Evolutionary conservation across 2,329 filamentous ascomycete genomes (phyloP).

Genomic region (Moelleriella libera): DNA sequence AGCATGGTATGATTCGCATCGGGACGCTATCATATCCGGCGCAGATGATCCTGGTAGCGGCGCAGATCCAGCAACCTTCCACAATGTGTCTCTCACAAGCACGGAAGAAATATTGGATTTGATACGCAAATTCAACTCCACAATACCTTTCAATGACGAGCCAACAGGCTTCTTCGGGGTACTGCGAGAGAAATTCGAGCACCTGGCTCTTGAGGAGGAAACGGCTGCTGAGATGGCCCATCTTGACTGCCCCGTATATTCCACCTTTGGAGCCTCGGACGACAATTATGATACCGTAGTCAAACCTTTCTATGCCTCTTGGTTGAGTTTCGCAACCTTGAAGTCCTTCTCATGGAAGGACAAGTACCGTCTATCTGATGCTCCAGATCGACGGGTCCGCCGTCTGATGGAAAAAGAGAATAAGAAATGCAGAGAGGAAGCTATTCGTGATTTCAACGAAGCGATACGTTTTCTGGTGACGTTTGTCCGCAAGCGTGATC

Average conservation of each 20-base stretch:
- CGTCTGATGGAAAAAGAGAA: conserved; percentile 95
- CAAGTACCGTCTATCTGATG: conserved; percentile 67
- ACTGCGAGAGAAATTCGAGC: conserved; percentile 62
- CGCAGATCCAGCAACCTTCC: conserved; percentile 41
- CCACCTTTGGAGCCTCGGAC: conserved; percentile 65
- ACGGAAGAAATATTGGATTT: conserved; percentile 65
- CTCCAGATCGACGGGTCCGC: conserved; percentile 70
- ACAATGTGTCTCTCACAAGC: conserved; percentile 63
- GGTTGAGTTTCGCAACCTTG: conserved; percentile 68
- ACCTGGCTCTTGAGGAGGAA: conserved; percentile 67
- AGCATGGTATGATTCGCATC: conserved; percentile 95
- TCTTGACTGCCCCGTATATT: conserved; percentile 50
- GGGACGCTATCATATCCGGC: conserved; percentile 66
- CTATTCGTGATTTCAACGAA: conserved; percentile 79
- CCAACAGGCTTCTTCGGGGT: conserved; percentile 76
- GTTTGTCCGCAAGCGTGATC: conserved; percentile 85
- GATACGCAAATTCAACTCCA: conserved; percentile 67
- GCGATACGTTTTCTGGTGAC: conserved; percentile 73
- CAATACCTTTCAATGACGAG: conserved; percentile 66
- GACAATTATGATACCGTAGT: conserved; percentile 67
- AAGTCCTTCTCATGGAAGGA: conserved; percentile 90
- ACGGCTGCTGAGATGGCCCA: conserved; percentile 58
- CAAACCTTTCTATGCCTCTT: conserved; percentile 66
- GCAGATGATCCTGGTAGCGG: conserved; percentile 32
- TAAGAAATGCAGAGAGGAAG: conserved; percentile 67